Evolutionary conservation across 805 yeast genomes (phyloP), one percentile per base, ranked within the genome.

Genomic region (Kazachstania psychrophila): DNA sequence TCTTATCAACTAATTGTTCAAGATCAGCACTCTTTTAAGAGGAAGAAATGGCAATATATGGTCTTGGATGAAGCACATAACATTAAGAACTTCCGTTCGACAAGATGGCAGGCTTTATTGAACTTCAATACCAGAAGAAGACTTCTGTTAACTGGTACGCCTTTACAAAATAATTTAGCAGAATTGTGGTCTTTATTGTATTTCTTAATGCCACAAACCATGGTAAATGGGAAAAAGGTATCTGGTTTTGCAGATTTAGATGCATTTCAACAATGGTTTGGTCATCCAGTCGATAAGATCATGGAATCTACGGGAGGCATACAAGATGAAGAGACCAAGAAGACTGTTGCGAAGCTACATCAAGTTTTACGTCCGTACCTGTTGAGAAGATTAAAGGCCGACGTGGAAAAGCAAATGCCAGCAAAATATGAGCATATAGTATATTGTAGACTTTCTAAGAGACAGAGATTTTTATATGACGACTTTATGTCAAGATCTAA

Each of bases 381-480:
- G 27, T 65, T 92, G 41, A 76, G 99, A 57, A 77, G 99, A 46
- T 70, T 92, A 53, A 92, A 92, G 56, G 86, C 84, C 15, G 99
- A 92, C 60, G 99, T 92, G 11, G 99, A 92, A 51, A 87, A 89
- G 53, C 98, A 92, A 60, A 92, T 92, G 98, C 99, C 99, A 1
- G 96, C 83, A 0, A 92, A 92, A 54, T 84, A 87, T 58, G 99
- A 92, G 57, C 99, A 92, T 58, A 79, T 92, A 40, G 78, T 92
- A 5, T 85, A 83, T 55, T 94, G 98, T 64, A 73, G 95, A 19
- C 64, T 92, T 31, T 87, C 96, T 2, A 87, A 92, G 50, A 73
- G 99, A 45, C 99, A 92, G 56, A 65, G 97, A 42, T 83, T 75
- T 51, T 61, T 92, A 38, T 92, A 92, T 51, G 98, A 92, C 58